Percentiles rank a stretch among this genome's conserved stretches.
These are phyloP conservation scores for Populus tremula DNA, from an alignment of 345 rosid species.

Conservation along the genomic window DNA sequence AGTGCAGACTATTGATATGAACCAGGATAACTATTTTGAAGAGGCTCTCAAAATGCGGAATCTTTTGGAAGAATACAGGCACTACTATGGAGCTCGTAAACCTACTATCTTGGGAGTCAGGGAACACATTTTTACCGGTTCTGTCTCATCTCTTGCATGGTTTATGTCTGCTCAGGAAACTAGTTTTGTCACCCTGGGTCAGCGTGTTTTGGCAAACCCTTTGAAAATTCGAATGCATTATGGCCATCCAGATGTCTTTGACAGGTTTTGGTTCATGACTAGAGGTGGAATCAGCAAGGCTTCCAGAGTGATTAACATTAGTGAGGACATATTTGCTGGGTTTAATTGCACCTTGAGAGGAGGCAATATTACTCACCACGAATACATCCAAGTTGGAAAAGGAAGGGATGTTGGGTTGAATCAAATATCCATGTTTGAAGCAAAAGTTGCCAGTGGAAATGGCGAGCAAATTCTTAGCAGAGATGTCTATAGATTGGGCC, in stretches of 20 bases:
- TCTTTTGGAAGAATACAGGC: constrained; percentile 83
- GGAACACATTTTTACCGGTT: constrained; percentile 93
- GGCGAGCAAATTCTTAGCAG: constrained; percentile 98
- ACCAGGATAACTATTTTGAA: constrained; percentile 96
- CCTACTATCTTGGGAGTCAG: constrained; percentile 93
- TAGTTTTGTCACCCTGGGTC: constrained; percentile 77
- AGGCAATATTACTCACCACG: constrained; percentile 97
- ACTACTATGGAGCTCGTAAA: constrained; percentile 64
- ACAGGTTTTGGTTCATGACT: constrained; percentile 95
- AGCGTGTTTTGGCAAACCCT: constrained; percentile 96
- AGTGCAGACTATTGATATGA: constrained; percentile 97
- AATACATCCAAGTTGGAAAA: constrained; percentile 94
- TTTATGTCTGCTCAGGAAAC: constrained; percentile 32
- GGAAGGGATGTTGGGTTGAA: constrained; percentile 99
- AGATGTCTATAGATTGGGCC: constrained; percentile 95
- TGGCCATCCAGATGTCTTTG: constrained; percentile 98
- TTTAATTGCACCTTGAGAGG: constrained; percentile 97
- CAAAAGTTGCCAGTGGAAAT: constrained; percentile 98
- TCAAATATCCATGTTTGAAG: constrained; percentile 97
- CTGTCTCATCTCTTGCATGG: constrained; percentile 73
- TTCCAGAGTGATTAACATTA: constrained; percentile 89
- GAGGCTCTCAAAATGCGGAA: constrained; percentile 98
- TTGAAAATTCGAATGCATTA: constrained; percentile 95
- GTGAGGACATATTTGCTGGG: constrained; percentile 99
- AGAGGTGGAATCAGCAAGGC: constrained; percentile 98